These are phyloP conservation scores for Blumeria graminis DNA, from an alignment of 2,329 filamentous ascomycete genomes.

Conservation along the genomic window DNA sequence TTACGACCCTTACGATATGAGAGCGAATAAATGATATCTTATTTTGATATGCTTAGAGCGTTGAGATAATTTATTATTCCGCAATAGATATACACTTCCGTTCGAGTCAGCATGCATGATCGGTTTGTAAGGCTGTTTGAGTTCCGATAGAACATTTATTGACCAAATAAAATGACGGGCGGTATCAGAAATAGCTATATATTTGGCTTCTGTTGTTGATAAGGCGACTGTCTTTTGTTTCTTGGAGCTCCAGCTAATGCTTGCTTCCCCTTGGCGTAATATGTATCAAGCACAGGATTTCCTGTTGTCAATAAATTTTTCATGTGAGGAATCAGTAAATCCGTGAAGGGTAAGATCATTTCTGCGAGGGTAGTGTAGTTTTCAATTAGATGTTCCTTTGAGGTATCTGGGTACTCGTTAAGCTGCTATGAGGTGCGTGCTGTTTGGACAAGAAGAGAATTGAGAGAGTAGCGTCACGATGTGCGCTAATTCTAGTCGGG, in stretches of 20 bases:
- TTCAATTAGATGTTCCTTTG: not conserved
- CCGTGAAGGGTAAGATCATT: not conserved
- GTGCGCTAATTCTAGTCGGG: not conserved
- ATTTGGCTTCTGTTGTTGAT: not conserved
- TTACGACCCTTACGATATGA: too few relatives aligned
- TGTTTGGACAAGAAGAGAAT: slow-evolving; percentile 1
- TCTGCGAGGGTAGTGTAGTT: not conserved
- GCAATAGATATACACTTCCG: not conserved
- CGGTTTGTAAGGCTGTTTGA: not conserved
- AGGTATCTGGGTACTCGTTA: not conserved
- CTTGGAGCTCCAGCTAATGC: not conserved
- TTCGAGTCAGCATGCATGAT: not conserved
- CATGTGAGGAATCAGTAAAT: not conserved
- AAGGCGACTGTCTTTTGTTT: not conserved
- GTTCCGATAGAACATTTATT: not conserved
- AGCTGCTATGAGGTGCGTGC: not conserved
- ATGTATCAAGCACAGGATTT: not conserved
- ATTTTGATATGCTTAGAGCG: not conserved
- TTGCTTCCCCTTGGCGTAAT: slow-evolving; percentile 1
- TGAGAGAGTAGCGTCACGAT: not conserved
- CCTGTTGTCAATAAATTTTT: not conserved
- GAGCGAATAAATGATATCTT: not conserved
- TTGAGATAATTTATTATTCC: not conserved
- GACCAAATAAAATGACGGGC: not conserved
- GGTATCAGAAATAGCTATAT: not conserved